phyloP scores from a whole-genome alignment of 1,284 basidiomycete species.

The Wolfiporia cocos region DNA sequence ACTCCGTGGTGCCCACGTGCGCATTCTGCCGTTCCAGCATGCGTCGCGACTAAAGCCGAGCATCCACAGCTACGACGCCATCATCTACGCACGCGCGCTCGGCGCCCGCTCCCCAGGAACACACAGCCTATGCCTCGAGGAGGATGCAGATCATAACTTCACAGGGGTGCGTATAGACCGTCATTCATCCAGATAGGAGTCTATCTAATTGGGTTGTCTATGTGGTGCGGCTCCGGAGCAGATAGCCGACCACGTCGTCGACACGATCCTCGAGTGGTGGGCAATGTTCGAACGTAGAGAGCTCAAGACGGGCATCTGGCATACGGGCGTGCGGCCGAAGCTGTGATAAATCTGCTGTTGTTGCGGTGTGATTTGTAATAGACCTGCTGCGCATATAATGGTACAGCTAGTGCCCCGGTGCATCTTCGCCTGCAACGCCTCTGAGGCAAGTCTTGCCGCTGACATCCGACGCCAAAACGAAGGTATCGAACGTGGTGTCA shows the following conservation, averaged over 20 bases:
- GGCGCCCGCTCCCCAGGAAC: constrained; percentile 55
- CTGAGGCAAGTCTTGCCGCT: no score
- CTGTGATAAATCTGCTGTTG: no score
- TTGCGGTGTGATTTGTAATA: no score
- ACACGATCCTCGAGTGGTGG: constrained; percentile 60
- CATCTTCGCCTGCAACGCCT: no score
- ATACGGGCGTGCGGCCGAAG: constrained; percentile 33
- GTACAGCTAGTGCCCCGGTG: no score
- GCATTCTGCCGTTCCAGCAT: constrained; percentile 20
- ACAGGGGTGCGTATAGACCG: constrained; percentile 37
- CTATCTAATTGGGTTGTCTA: neutral
- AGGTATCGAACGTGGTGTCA: no score
- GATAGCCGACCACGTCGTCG: constrained; percentile 55
- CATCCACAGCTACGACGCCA: constrained; percentile 55
- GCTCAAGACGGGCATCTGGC: constrained; percentile 52
- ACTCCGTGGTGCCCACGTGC: constrained; percentile 61
- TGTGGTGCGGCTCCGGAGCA: constrained; percentile 12
- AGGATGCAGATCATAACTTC: constrained; percentile 72
- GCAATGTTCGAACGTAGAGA: constrained; percentile 32
- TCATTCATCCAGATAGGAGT: neutral
- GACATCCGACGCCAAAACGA: no score
- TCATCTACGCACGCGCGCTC: constrained; percentile 59
- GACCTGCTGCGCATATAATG: no score
- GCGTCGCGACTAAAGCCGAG: neutral
- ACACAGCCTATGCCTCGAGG: constrained; percentile 59